phyloP scores from a whole-genome alignment of 352 stramenopile genomes.

The Phytophthora vignae region DNA sequence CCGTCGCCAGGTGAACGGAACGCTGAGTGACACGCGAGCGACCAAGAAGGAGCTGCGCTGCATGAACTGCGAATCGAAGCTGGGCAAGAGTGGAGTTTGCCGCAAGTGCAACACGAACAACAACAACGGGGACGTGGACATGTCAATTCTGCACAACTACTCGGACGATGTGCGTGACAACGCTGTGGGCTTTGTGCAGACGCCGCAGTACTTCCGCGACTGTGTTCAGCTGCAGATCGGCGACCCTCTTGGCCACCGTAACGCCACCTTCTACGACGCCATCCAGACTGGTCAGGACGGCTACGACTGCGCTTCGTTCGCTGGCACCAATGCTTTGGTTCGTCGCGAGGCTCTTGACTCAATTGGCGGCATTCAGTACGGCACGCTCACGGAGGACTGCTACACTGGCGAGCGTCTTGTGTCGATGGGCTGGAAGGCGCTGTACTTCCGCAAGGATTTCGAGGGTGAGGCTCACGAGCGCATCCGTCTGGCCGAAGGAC shows the following conservation, averaged over 20 bases:
- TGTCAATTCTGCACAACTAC: constrained; percentile 77
- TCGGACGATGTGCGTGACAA: constrained; percentile 86
- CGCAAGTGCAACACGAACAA: constrained; percentile 81
- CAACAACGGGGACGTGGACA: constrained; percentile 51
- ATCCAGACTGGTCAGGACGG: constrained; percentile 87
- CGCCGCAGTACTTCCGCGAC: constrained; percentile 87
- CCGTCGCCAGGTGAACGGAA: constrained; percentile 85
- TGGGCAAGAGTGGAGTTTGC: constrained; percentile 79
- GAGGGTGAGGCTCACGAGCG: constrained; percentile 80
- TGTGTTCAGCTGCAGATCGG: constrained; percentile 86
- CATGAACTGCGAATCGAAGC: constrained; percentile 74
- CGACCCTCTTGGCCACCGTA: constrained; percentile 83
- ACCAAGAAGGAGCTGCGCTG: constrained; percentile 82
- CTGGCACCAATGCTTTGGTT: constrained; percentile 84
- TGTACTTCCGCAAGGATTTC: constrained; percentile 91
- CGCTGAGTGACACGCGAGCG: constrained; percentile 72
- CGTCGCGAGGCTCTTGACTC: constrained; percentile 86
- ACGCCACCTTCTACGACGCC: constrained; percentile 86
- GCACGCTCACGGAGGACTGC: constrained; percentile 84
- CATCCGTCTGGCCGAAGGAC: constrained; percentile 79
- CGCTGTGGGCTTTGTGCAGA: constrained; percentile 83
- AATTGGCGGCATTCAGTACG: constrained; percentile 88
- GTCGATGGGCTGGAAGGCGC: constrained; percentile 84
- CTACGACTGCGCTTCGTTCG: constrained; percentile 83
- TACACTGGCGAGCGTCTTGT: constrained; percentile 84